These are phyloP conservation scores for Amphichorda felina DNA, from an alignment of 2,329 filamentous ascomycete genomes.

Conservation along the genomic window DNA sequence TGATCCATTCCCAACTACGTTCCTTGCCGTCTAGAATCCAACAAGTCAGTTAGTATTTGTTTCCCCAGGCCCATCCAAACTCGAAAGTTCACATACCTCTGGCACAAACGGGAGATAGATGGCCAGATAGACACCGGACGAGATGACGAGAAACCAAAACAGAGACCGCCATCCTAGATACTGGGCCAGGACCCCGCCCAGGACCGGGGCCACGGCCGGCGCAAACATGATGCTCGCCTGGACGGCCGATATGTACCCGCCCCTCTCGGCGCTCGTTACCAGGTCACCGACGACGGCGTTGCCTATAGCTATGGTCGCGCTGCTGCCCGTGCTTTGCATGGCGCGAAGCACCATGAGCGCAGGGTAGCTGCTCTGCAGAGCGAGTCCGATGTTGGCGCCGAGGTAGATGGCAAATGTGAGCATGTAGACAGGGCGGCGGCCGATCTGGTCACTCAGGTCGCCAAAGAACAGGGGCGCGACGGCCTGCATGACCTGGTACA, in stretches of 20 bases:
- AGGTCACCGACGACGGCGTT: conserved; percentile 45
- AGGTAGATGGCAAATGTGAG: conserved; percentile 33
- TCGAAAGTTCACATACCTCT: conserved; percentile 7
- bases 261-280: conserved; percentile 42
- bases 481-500: conserved; percentile 38
- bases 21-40: conserved; percentile 9
- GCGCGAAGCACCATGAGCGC: conserved; percentile 35
- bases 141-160: conserved; percentile 45
- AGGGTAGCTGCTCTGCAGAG: conserved; percentile 26
- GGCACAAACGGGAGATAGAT: conserved; percentile 26
- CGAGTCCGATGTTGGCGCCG: conserved; percentile 31
- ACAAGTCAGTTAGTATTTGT: background rate
- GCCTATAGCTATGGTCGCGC: conserved; percentile 40
- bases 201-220: conserved; percentile 30
- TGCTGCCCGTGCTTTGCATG: conserved; percentile 38
- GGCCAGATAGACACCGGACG: conserved; percentile 20
- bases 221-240: conserved; percentile 29
- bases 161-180: conserved; percentile 40
- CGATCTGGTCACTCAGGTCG: conserved; percentile 34
- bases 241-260: conserved; percentile 36
- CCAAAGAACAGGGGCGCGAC: conserved; percentile 37
- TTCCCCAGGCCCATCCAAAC: background rate
- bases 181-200: conserved; percentile 39
- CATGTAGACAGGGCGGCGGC: conserved; percentile 34
- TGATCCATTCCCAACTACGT: conserved; percentile 33